A percentile compares a stretch with the other conserved stretches of the same genome.
Conservation (phyloP, 2,329 filamentous ascomycete species). For the Phoma sp. region DNA sequence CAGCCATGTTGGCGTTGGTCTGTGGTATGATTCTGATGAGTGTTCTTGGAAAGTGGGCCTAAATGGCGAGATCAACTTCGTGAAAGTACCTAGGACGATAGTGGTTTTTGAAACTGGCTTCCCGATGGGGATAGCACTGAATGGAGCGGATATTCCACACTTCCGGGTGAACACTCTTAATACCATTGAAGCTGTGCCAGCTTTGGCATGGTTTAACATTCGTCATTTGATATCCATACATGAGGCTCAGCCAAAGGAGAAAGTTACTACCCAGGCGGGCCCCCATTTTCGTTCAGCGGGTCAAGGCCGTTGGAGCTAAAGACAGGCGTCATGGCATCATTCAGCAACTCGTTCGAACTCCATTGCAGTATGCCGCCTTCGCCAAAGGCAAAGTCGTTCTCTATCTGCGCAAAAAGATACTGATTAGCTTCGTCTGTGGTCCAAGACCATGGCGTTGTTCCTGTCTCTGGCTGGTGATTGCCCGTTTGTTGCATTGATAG, state of each 20-base stretch:
- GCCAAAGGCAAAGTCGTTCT: constrained; percentile 40
- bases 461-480: constrained; percentile 7
- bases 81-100: neutral
- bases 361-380: constrained; percentile 34
- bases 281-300: neutral
- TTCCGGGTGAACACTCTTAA: no score
- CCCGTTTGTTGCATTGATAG: constrained; percentile 9
- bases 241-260: neutral
- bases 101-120: neutral
- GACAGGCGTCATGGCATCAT: constrained; percentile 18
- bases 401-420: constrained; percentile 41
- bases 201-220: neutral
- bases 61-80: neutral
- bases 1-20: constrained; percentile 63
- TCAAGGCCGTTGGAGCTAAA: constrained; percentile 21
- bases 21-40: constrained; percentile 73
- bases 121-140: neutral
- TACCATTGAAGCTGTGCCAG: no score
- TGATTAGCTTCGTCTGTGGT: constrained; percentile 39
- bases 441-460: constrained; percentile 36
- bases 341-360: constrained; percentile 27
- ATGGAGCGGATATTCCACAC: neutral
- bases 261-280: neutral
- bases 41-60: constrained; percentile 77
- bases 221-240: neutral